phyloP scores from a whole-genome alignment of 225 moss, liverwort and hornwort species.

The Physcomitrium patens region DNA sequence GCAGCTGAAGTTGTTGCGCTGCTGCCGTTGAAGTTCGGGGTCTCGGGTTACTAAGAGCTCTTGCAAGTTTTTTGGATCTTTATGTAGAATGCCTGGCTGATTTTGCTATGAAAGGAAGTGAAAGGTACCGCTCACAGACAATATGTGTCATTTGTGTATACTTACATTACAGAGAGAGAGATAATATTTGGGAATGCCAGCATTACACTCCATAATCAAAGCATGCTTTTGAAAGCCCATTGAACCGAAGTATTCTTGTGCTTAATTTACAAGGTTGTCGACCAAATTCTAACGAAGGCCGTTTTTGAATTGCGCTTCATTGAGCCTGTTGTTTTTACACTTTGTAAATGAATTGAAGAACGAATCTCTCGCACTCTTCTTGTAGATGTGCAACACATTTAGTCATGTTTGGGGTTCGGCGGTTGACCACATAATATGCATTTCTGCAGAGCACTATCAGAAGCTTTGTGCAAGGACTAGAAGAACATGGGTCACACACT shows the following conservation, averaged over 20 bases:
- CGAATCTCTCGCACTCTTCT: constrained; percentile 1
- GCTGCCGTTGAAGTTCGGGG: background rate
- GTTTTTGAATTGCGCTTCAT: too few species aligned
- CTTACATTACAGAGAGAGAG: background rate
- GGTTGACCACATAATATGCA: constrained; percentile 16
- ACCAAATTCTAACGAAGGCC: background rate
- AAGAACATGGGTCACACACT: constrained; percentile 53
- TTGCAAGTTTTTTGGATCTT: constrained; percentile 18
- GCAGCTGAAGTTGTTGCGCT: constrained; percentile 14
- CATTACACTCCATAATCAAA: background rate
- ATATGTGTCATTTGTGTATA: background rate
- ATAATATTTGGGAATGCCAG: background rate
- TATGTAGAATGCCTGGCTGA: background rate
- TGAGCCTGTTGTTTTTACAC: background rate
- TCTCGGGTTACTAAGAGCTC: constrained; percentile 21
- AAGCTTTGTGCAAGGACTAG: constrained; percentile 3
- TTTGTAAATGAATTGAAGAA: background rate
- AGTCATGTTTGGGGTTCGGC: background rate
- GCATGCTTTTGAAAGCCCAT: background rate
- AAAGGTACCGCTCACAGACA: background rate
- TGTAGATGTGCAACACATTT: constrained; percentile 2
- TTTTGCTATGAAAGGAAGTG: background rate
- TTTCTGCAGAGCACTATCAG: constrained; percentile 32
- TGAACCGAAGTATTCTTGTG: background rate
- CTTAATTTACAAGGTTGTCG: background rate